These are phyloP conservation scores for Saposhnikovia divaricata DNA, from an alignment of 129 eudicot species.

Conservation along the genomic window DNA sequence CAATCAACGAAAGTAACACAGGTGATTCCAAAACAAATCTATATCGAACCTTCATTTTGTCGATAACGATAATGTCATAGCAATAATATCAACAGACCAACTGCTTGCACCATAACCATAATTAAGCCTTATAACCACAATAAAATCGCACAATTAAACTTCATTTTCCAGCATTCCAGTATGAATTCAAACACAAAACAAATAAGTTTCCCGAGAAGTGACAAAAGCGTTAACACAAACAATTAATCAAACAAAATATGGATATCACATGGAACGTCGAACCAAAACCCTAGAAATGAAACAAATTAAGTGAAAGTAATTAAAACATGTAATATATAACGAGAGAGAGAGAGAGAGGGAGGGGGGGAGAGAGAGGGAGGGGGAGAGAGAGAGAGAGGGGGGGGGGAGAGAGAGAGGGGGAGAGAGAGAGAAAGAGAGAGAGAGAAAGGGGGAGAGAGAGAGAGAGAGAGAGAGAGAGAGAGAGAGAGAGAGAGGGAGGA, in stretches of 20 bases:
- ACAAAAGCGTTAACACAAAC: not conserved
- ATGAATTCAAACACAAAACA: not conserved
- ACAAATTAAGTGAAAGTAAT: not conserved
- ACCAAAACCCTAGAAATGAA: not conserved
- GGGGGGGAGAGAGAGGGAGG: no score
- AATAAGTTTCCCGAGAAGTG: not conserved
- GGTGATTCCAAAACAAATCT: not conserved
- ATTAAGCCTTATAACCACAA: not conserved
- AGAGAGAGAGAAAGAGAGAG: no score
- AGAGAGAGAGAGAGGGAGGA: no score
- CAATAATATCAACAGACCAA: not conserved
- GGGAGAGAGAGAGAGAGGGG: no score
- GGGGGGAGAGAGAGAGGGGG: no score
- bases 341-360: no score
- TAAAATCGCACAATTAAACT: not conserved
- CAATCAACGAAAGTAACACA: no score
- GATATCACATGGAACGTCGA: not conserved
- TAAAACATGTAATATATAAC: not conserved
- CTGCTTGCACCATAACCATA: no score
- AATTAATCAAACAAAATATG: no score
- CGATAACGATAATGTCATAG: not conserved
- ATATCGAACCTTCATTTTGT: no score
- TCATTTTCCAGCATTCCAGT: not conserved
- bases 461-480: no score
- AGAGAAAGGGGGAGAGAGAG: no score